Evolutionary conservation across 2,329 filamentous ascomycete species (phyloP).

Genomic region (Verticillium dahliae): DNA sequence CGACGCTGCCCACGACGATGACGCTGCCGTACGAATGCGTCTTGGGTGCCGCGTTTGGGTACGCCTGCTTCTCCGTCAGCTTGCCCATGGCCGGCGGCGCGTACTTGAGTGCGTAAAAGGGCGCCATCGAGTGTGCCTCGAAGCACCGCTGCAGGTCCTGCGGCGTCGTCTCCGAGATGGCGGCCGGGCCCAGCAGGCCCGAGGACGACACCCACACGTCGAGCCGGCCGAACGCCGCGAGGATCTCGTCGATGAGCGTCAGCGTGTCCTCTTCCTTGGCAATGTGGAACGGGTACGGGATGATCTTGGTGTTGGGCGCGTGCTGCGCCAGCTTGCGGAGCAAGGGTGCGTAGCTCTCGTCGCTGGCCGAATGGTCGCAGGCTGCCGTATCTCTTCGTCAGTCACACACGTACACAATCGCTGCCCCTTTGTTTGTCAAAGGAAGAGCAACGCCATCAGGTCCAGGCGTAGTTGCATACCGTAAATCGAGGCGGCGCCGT

Average conservation of each 20-base stretch:
- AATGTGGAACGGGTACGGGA: slow-evolving; percentile 53
- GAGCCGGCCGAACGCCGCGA: slow-evolving; percentile 52
- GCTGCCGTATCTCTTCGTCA: slow-evolving; percentile 21
- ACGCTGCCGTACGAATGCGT: slow-evolving; percentile 54
- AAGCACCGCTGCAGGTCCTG: slow-evolving; percentile 50
- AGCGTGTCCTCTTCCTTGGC: slow-evolving; percentile 55
- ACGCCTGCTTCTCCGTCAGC: slow-evolving; percentile 43
- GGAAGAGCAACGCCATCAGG: not conserved
- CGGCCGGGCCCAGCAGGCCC: slow-evolving; percentile 49
- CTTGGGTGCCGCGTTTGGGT: slow-evolving; percentile 56
- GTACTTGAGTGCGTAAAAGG: slow-evolving; percentile 60
- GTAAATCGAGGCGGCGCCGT: slow-evolving; percentile 59
- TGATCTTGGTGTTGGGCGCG: slow-evolving; percentile 51
- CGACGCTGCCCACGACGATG: slow-evolving; percentile 53
- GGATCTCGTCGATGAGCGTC: slow-evolving; percentile 53
- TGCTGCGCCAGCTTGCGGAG: slow-evolving; percentile 32
- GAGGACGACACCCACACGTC: slow-evolving; percentile 57
- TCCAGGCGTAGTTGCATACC: slow-evolving; percentile 20
- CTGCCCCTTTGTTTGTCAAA: no score
- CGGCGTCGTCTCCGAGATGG: slow-evolving; percentile 49
- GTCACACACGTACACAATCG: not conserved
- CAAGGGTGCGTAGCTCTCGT: slow-evolving; percentile 31
- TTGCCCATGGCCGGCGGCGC: slow-evolving; percentile 58
- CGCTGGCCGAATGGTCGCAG: slow-evolving; percentile 37
- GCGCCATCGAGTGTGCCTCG: slow-evolving; percentile 53